These are phyloP conservation scores for Stentor roeselii DNA, from an alignment of 73 alveolate genomes.

Conservation along the genomic window DNA sequence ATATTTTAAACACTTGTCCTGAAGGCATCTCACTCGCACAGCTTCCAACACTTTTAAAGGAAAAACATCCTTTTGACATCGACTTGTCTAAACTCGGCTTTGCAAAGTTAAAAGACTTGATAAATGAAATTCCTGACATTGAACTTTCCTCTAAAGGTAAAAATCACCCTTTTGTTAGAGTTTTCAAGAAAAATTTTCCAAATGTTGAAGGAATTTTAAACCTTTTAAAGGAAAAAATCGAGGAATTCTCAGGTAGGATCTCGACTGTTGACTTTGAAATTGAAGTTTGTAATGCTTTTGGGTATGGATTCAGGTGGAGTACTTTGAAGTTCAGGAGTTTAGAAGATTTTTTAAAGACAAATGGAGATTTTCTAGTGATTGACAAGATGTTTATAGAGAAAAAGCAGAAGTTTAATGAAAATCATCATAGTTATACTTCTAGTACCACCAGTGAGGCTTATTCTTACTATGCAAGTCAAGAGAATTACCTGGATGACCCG, in stretches of 20 bases:
- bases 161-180: slow-evolving; percentile 69
- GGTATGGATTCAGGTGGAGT: not conserved
- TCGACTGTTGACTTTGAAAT: not conserved
- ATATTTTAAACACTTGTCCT: not conserved
- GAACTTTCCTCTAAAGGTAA: slow-evolving; percentile 51
- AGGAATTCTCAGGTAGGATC: not conserved
- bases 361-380: not conserved
- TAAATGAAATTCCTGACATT: slow-evolving; percentile 34
- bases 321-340: not conserved
- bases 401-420: not conserved
- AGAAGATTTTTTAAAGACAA: not conserved
- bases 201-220: no score
- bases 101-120: slow-evolving; percentile 57
- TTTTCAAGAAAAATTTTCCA: not conserved
- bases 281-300: not conserved
- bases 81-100: slow-evolving; percentile 51
- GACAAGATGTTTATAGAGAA: not conserved
- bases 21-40: slow-evolving; percentile 59
- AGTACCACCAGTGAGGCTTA: not conserved
- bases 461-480: not conserved
- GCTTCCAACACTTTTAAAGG: slow-evolving; percentile 40
- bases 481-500: not conserved
- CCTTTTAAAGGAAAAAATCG: not conserved
- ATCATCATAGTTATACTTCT: not conserved
- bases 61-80: slow-evolving; percentile 31